A percentile compares a stretch with the other conserved stretches of the same genome.
These are phyloP conservation scores for Crithidia thermophila DNA, from an alignment of 208 protist species.

Conservation along the genomic window DNA sequence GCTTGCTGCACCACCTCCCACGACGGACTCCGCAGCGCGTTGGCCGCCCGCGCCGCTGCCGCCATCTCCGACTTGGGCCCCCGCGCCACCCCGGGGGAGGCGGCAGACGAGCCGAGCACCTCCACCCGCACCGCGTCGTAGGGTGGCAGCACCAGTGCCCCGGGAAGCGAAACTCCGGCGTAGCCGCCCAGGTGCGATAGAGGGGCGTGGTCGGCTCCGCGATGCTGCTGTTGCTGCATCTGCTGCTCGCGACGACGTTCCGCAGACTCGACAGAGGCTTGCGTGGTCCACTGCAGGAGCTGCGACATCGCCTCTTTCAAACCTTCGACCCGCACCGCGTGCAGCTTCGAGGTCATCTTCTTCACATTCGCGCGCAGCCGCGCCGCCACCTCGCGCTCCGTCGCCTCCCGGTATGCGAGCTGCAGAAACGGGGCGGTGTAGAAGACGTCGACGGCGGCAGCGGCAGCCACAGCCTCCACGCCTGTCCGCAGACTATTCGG, in stretches of 20 bases:
- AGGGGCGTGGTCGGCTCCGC: no score
- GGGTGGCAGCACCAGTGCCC: conserved; percentile 24
- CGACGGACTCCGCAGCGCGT: conserved; percentile 30
- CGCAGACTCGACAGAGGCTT: conserved; percentile 59
- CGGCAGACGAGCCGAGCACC: conserved; percentile 36
- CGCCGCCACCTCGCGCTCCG: conserved; percentile 55
- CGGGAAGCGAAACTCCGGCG: not conserved
- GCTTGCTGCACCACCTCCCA: conserved; percentile 74
- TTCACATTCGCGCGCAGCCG: conserved; percentile 51
- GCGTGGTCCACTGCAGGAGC: conserved; percentile 50
- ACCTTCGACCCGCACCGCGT: conserved; percentile 58
- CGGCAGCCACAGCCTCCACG: conserved; percentile 3
- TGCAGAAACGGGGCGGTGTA: conserved; percentile 62
- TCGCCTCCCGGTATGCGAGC: conserved; percentile 49
- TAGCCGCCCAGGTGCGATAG: not conserved
- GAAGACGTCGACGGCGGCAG: conserved; percentile 20
- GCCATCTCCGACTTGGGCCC: not conserved
- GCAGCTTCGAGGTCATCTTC: conserved; percentile 67
- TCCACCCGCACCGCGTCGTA: conserved; percentile 69
- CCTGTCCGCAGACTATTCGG: conserved; percentile 28
- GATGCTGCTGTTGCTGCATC: not conserved
- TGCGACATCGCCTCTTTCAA: conserved; percentile 56
- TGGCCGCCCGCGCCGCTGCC: not conserved
- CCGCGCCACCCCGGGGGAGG: conserved; percentile 3
- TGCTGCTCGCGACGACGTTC: conserved; percentile 18